A percentile compares a stretch with the other conserved stretches of the same genome.
Conservation (phyloP, 441 rosid species). For the Gossypium trilobum region DNA sequence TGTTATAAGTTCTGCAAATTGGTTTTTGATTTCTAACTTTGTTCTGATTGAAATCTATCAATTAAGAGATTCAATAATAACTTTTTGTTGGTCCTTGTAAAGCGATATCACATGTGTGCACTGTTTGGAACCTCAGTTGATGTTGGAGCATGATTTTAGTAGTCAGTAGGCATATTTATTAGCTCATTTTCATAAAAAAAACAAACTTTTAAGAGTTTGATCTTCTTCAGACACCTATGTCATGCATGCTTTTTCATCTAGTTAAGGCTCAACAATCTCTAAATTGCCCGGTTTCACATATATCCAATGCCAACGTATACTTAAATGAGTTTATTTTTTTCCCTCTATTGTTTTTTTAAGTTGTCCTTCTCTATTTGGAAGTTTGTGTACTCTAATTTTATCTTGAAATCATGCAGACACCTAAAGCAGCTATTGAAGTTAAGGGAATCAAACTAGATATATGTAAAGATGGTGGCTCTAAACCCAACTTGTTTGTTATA, state of each 20-base stretch:
- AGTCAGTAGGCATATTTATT: constrained; percentile 3
- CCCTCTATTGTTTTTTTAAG: background rate
- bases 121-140: background rate
- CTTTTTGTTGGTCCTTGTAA: background rate
- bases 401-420: constrained; percentile 49
- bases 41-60: background rate
- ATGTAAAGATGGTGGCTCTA: constrained; percentile 70
- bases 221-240: constrained; percentile 8
- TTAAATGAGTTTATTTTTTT: background rate
- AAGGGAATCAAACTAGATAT: constrained; percentile 72
- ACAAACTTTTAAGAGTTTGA: background rate
- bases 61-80: background rate
- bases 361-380: constrained; percentile 1
- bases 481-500: constrained; percentile 51
- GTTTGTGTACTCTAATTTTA: background rate
- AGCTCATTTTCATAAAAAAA: background rate
- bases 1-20: background rate
- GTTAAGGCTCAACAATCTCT: constrained; percentile 1
- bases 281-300: background rate
- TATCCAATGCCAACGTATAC: background rate
- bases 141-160: background rate
- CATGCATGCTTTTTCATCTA: background rate
- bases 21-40: background rate
- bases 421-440: constrained; percentile 53
- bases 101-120: background rate